A percentile compares a stretch with the other conserved stretches of the same genome.
Conservation (phyloP, 2,329 filamentous ascomycete genomes). For the Trichoderma atroviride region DNA sequence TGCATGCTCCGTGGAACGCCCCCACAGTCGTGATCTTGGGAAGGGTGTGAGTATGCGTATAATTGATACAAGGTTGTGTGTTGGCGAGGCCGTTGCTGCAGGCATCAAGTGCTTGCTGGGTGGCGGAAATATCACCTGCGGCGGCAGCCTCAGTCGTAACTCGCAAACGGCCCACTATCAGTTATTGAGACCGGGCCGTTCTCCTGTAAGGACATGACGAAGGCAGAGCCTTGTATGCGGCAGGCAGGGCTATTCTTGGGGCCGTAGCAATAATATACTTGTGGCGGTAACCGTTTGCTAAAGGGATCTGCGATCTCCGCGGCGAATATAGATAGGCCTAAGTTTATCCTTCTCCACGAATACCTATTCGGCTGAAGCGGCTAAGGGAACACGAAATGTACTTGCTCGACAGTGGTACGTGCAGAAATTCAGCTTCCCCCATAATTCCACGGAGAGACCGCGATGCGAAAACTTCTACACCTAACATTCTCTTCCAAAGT, state of each 20-base stretch:
- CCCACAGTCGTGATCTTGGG: conserved; percentile 13
- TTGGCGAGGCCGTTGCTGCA: neutral
- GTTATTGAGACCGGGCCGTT: neutral
- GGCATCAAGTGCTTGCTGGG: too few relatives aligned
- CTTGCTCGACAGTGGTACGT: neutral
- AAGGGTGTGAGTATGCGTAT: conserved; percentile 23
- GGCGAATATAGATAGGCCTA: neutral
- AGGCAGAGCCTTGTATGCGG: neutral
- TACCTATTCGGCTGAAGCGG: neutral
- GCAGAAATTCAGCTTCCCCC: neutral
- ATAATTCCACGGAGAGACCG: neutral
- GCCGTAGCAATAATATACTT: neutral
- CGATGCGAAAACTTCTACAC: neutral
- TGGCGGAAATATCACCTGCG: conserved; percentile 7
- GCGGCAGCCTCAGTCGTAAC: conserved; percentile 3
- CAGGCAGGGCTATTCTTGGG: neutral
- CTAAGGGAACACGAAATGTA: neutral
- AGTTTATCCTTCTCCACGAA: neutral
- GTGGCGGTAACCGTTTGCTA: neutral
- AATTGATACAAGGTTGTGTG: conserved; percentile 16
- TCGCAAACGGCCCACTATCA: neutral
- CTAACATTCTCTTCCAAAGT: neutral
- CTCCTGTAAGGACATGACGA: neutral
- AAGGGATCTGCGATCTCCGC: conserved; percentile 4
- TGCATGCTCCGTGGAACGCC: neutral